Evolutionary conservation across 352 stramenopile genomes (phyloP), one percentile per base, ranked within the genome.

Genomic region (Globisporangium spinosum): DNA sequence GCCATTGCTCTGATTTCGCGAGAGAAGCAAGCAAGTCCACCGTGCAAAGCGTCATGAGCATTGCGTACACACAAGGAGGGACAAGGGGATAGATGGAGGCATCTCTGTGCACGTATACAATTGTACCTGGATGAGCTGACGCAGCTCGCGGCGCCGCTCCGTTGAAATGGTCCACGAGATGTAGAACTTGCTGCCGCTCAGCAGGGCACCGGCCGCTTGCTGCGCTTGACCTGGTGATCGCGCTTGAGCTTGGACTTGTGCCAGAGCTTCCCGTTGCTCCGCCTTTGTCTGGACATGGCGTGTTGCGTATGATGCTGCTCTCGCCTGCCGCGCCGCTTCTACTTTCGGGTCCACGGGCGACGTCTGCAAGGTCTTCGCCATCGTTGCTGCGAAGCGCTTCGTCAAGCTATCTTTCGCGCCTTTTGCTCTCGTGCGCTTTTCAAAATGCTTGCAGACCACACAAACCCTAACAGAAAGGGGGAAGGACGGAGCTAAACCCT

Each of bases 1-100:
- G 3, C 73, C 78, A 56, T 87, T 71, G 12, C 71, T 60, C 54
- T 72, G 27, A 43, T 2, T 45, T 5, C 35, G 2, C 27, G 43
- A 38, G 4, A 45, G 25, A 32, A 61, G 20, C 13, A 15, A 27
- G 15, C n/a, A 45, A 17, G 3, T 17, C 38, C 1, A 55, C 62
- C 51, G 43, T 8, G 12, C 23, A 57, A 20, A 61, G 32, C 25
- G 25, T 32, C 38, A 25, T 55, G 22, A 29, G 29, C 58, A n/a
- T 23, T 51, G 38, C 3, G 13, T 45, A 55, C 22, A 55, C n/a
- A 62, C 9, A 40, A 34, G n/a, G 32, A 29, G 4, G 10, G 23
- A 17, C 20, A 23, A 10, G 13, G 0, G 12, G n/a, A 22, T 51
- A 3, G 17, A 51, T 51, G 43, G 17, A 51, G 43, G 17, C 43